Evolutionary conservation across 2,329 filamentous ascomycete species (phyloP), one percentile per base, ranked within the genome.

Genomic region (Arachnomyces sp.): DNA sequence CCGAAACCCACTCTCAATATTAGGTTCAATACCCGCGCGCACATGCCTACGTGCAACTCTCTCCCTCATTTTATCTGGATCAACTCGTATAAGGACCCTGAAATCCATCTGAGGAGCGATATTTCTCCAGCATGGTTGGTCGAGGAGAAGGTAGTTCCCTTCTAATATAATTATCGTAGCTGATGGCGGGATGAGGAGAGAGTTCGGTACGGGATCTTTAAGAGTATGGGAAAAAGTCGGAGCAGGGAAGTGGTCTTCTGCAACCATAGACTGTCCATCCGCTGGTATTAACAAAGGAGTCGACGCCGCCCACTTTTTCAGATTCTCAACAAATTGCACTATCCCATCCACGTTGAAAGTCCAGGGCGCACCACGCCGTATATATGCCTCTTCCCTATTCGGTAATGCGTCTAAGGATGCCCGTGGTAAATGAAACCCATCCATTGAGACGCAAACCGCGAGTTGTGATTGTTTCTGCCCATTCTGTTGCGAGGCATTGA

Each of bases 351-450:
- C 52, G 33, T 65, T 55, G 32, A 64, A 65, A 0, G 62, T 64
- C 55, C 59, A 65, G 1, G 56, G 59, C 7, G 59, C 59, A 2
- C 62, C 62, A 20, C 63, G 58, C 8, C 61, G 55, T 3, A 51
- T 42, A 34, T 61, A 53, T 11, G 63, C 59, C 38, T 62, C 56
- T 29, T 49, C 48, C 2, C 52, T 43, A 30, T 64, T 55, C 3
- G 58, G 57, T 7, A 65, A 48, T 3, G 39, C 38, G 34, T 61
- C 56, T 6, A 65, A 46, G 12, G 43, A 44, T 13, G 48, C 44
- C 8, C 57, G 51, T 2, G 59, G 47, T 8, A 57, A 47, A 43
- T 65, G 62, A 38, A 64, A 65, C 11, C 62, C 63, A 36, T 65
- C 62, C 59, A 64, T 61, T 6, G 60, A 56, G 6, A 63, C 45